Conservation (phyloP, 1,139 yeast species). For the Blastobotrys apis region DNA sequence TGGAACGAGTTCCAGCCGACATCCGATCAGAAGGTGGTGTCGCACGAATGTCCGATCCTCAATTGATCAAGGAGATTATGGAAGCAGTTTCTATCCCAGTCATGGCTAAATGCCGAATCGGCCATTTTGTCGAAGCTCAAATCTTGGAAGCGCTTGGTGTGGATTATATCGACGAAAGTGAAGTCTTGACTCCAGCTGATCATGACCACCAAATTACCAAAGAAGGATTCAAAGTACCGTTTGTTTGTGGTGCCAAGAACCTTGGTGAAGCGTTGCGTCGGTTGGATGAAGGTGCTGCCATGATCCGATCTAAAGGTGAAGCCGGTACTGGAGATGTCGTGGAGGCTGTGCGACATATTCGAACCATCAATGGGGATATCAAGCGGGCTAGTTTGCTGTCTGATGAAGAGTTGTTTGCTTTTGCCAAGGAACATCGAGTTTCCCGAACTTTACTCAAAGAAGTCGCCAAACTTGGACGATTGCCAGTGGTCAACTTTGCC, state of each 20-base stretch:
- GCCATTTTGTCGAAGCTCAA: conserved; percentile 82
- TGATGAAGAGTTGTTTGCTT: conserved; percentile 46
- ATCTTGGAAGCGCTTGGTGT: conserved; percentile 67
- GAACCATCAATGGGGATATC: conserved; percentile 34
- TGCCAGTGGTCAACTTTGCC: conserved; percentile 84
- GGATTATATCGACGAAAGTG: conserved; percentile 83
- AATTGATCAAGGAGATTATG: conserved; percentile 75
- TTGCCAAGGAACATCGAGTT: conserved; percentile 60
- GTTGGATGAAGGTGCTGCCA: conserved; percentile 79
- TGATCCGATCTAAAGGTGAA: conserved; percentile 86
- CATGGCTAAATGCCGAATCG: conserved; percentile 86
- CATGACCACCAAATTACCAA: conserved; percentile 63
- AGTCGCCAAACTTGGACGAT: conserved; percentile 49
- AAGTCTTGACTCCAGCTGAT: conserved; percentile 78
- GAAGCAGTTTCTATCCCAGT: conserved; percentile 51
- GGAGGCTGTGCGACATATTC: conserved; percentile 70
- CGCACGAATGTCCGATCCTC: conserved; percentile 84
- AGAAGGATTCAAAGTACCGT: conserved; percentile 62
- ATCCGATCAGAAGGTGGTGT: conserved; percentile 81
- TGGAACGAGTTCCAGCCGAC: conserved; percentile 83
- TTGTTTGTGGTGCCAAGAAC: conserved; percentile 83
- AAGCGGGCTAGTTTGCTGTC: conserved; percentile 43
- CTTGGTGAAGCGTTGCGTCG: conserved; percentile 83
- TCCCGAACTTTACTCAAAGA: conserved; percentile 51
- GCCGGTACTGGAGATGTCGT: conserved; percentile 89